Percentiles rank a stretch among this genome's conserved stretches.
Evolutionary conservation across 164 flowering plant species (phyloP).

Genomic region (Pachysandra terminalis): DNA sequence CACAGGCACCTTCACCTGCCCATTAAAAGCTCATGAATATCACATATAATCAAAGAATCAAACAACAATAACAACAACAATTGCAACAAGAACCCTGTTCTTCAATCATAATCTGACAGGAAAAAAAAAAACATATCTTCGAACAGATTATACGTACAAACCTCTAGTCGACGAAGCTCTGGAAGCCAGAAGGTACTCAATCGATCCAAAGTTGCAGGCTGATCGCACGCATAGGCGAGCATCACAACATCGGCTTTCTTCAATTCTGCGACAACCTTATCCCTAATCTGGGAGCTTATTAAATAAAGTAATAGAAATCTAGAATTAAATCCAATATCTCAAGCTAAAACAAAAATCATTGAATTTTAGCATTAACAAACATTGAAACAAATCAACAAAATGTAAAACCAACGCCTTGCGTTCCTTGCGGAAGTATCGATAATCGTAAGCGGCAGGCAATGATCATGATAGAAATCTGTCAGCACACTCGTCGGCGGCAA

Average conservation of each 20-base stretch:
- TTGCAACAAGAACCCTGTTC: too few species aligned
- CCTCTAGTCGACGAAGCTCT: constrained; percentile 84
- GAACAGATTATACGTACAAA: too few species aligned
- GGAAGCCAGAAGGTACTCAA: constrained; percentile 88
- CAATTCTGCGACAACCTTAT: constrained; percentile 64
- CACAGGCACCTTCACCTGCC: constrained; percentile 56
- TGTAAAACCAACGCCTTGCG: too few species aligned
- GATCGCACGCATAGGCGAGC: constrained; percentile 91
- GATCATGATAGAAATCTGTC: constrained; percentile 67
- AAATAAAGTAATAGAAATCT: not conserved
- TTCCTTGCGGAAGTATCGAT: constrained; percentile 83
- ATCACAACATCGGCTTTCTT: constrained; percentile 87
- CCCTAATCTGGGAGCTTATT: constrained; percentile 54
- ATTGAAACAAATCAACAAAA: not conserved
- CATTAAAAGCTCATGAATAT: too few species aligned
- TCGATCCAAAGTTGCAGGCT: constrained; percentile 63
- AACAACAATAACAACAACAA: too few species aligned
- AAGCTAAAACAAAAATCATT: too few species aligned
- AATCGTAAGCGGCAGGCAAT: constrained; percentile 70
- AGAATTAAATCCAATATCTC: not conserved
- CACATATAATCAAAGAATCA: too few species aligned
- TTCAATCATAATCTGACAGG: too few species aligned
- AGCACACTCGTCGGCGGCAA: constrained; percentile 81
- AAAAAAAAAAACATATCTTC: too few species aligned
- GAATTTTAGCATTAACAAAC: not conserved